phyloP scores from a whole-genome alignment of 2,329 filamentous ascomycete species.

The Sporothrix variecibatus region DNA sequence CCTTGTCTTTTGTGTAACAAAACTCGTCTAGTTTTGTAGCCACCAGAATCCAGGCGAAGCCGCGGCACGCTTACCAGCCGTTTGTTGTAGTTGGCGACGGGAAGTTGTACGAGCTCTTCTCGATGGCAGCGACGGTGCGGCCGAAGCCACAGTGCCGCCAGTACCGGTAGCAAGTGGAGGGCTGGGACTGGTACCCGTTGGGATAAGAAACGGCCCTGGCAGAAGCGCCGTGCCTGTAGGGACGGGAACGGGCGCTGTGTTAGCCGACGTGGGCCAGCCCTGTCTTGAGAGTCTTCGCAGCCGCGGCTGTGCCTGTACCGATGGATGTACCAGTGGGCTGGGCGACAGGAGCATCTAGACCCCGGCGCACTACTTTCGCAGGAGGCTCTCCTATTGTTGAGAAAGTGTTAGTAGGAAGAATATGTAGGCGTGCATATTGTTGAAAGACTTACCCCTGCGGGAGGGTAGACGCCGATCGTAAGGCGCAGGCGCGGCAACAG shows the following conservation, averaged over 20 bases:
- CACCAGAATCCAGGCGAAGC: not conserved
- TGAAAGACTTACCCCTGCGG: not conserved
- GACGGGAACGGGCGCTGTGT: not conserved
- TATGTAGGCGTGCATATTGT: not conserved
- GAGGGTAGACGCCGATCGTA: conserved; percentile 9
- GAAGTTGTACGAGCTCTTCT: conserved; percentile 5
- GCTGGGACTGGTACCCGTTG: not conserved
- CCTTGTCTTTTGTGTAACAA: not conserved
- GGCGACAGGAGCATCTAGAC: not conserved
- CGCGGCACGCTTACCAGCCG: not conserved
- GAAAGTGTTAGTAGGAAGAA: not conserved
- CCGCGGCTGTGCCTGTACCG: not conserved
- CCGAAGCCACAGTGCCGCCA: not conserved
- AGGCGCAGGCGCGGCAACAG: not conserved
- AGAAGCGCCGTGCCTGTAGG: not conserved
- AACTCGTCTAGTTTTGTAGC: not conserved
- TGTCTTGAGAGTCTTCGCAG: not conserved
- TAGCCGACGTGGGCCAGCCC: not conserved
- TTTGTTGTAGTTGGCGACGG: not conserved
- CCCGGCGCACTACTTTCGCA: not conserved
- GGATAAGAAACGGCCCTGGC: not conserved
- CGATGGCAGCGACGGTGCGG: not conserved
- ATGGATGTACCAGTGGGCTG: not conserved
- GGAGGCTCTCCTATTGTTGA: not conserved
- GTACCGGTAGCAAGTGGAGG: not conserved